These are phyloP conservation scores for Cicer yamashitae DNA, from an alignment of 306 rosid species.

Conservation along the genomic window DNA sequence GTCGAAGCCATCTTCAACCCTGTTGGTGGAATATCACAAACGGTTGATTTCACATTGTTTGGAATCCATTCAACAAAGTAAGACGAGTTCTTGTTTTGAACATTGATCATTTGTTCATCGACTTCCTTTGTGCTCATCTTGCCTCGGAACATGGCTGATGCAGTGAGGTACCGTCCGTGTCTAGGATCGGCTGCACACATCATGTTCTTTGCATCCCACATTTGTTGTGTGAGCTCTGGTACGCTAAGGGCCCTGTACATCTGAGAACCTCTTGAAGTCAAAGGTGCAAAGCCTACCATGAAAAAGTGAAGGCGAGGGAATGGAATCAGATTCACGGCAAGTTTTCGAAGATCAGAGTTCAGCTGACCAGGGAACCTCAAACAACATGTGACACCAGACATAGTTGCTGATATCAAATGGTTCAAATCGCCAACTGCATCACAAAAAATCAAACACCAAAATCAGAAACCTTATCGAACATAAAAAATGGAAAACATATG, in stretches of 20 bases:
- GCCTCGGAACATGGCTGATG: constrained; percentile 14
- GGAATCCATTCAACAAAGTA: constrained; percentile 25
- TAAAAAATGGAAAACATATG: not conserved
- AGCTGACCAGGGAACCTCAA: constrained; percentile 32
- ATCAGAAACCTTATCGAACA: not conserved
- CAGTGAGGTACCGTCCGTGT: constrained; percentile 22
- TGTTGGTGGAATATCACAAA: constrained; percentile 13
- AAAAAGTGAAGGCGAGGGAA: constrained; percentile 30
- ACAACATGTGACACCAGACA: constrained; percentile 28
- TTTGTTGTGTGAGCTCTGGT: constrained; percentile 20
- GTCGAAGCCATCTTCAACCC: constrained; percentile 22
- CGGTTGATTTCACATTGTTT: constrained; percentile 6
- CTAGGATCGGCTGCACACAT: not conserved
- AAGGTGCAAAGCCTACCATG: constrained; percentile 8
- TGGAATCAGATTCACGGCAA: not conserved
- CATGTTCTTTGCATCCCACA: constrained; percentile 27
- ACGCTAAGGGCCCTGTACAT: constrained; percentile 21
- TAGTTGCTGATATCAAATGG: constrained; percentile 22
- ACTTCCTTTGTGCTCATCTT: constrained; percentile 25
- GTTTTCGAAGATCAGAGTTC: not conserved
- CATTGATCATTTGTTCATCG: constrained; percentile 20
- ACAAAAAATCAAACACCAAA: not conserved
- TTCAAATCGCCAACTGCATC: constrained; percentile 20
- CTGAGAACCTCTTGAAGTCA: constrained; percentile 26
- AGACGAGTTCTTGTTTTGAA: constrained; percentile 21